These are phyloP conservation scores for Mortierella sp. DNA, from an alignment of 371 early-diverging fungal species.

Conservation along the genomic window DNA sequence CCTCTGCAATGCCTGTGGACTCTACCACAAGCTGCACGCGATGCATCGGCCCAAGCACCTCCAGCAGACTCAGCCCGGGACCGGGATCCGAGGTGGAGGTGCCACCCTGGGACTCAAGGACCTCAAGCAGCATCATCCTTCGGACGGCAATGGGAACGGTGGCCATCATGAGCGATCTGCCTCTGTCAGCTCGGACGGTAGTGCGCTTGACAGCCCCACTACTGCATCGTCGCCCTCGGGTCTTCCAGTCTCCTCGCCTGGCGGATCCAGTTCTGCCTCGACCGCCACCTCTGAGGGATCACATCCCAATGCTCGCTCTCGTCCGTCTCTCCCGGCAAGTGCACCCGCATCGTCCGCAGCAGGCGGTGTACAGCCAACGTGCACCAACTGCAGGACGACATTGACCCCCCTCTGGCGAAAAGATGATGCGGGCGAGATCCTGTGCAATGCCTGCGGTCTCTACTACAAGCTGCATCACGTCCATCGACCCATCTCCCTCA, in stretches of 20 bases:
- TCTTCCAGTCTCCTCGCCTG: background rate
- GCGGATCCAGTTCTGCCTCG: background rate
- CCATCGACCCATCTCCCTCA: constrained; percentile 84
- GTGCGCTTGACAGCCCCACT: background rate
- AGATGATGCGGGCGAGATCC: constrained; percentile 80
- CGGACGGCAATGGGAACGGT: background rate
- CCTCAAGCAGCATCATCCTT: background rate
- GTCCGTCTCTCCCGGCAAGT: background rate
- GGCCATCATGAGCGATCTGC: background rate
- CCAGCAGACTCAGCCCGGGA: constrained; percentile 21
- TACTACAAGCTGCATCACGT: constrained; percentile 93
- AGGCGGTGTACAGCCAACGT: constrained; percentile 61
- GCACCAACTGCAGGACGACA: constrained; percentile 91
- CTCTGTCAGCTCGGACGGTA: background rate
- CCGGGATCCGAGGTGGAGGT: constrained; percentile 2
- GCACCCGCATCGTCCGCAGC: constrained; percentile 10
- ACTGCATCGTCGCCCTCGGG: background rate
- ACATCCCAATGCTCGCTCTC: background rate
- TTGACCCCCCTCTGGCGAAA: constrained; percentile 97
- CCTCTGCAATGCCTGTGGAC: constrained; percentile 97
- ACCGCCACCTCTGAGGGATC: background rate
- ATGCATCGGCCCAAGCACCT: constrained; percentile 71
- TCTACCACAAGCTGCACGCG: constrained; percentile 92
- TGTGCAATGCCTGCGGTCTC: constrained; percentile 98
- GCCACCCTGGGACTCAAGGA: background rate